Percentiles rank a stretch among this genome's conserved stretches.
Evolutionary conservation across 1,139 yeast species (phyloP).

Genomic region (Sugiyamaella castrensis): DNA sequence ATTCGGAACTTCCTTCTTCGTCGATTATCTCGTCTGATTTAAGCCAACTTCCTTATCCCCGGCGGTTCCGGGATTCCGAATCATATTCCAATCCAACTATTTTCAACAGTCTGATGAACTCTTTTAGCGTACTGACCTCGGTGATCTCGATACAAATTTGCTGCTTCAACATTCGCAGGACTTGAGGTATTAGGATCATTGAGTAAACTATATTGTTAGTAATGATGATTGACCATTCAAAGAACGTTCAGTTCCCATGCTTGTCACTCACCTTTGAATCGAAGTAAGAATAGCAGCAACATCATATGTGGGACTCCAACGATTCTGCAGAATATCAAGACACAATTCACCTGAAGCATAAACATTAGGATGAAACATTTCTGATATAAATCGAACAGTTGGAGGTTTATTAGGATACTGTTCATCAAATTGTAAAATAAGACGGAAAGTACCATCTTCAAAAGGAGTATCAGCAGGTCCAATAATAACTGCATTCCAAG

Average conservation of each 20-base stretch:
- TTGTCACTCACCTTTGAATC: constrained; percentile 40
- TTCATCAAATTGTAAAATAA: constrained; percentile 86
- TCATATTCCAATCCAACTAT: constrained; percentile 37
- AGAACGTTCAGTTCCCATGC: too few relatives aligned
- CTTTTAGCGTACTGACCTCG: constrained; percentile 87
- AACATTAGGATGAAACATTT: constrained; percentile 98
- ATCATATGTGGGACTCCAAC: constrained; percentile 99
- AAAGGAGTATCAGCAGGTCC: constrained; percentile 98
- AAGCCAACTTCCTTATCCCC: neutral
- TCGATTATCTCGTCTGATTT: neutral
- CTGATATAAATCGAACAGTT: constrained; percentile 80
- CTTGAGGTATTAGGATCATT: constrained; percentile 96
- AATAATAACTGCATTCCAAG: constrained; percentile 95
- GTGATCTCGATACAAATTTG: constrained; percentile 91
- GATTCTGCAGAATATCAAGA: constrained; percentile 88
- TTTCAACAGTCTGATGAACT: constrained; percentile 89
- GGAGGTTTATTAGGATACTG: constrained; percentile 99
- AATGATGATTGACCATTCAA: neutral
- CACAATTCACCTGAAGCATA: constrained; percentile 95
- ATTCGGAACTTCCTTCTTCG: neutral
- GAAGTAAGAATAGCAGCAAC: constrained; percentile 96
- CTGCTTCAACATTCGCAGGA: constrained; percentile 98
- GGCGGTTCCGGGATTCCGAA: neutral
- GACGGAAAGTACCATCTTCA: constrained; percentile 94
- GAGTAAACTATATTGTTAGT: constrained; percentile 57